Evolutionary conservation across 192 early-diverging fungal genomes (phyloP), one percentile per base, ranked within the genome.

Genomic region (Umbelopsis sp.): DNA sequence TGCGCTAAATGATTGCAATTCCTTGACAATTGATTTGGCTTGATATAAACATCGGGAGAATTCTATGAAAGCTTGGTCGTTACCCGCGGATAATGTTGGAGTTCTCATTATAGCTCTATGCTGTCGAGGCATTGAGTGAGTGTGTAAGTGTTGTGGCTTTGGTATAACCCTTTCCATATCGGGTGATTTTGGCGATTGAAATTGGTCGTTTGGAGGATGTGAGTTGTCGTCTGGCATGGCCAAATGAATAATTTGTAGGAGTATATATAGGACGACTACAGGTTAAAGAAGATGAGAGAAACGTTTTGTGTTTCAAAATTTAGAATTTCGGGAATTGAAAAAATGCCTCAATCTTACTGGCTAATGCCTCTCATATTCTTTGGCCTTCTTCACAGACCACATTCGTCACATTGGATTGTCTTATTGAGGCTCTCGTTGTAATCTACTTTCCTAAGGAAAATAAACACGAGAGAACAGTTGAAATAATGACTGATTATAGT

Each of bases 21-120:
- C 65, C 49, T 70, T 71, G 2, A 76, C 74, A 16, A 76, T 70
- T 11, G 69, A n/a, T 47, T 76, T 76, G 6, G 74, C 69, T 67
- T 76, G 74, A 31, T 76, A 54, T 25, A 76, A 54, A 44, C 74
- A 76, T 0, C 74, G 69, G 32, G 47, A 66, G 36, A 76, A 76
- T 20, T 76, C 74, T 0, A 76, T 66, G 36, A 76, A 76, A 2
- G 17, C 31, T 21, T 67, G 62, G 36, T 76, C 74, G 17, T 56
- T 56, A 14, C 56, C 31, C 0, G 17, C 32, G 10, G 56, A 36
- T 12, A 54, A 29, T 20, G 31, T 36, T 3, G 56, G 26, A 6
- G 56, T 29, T 62, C 56, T 62, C 26, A 10, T 2, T 20, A 62
- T 62, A 14, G 32, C 56, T 29, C 56, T 22, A 31, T 62, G 56